Conservation (phyloP, 331 rosid genomes). For the Dryas integrifolia region DNA sequence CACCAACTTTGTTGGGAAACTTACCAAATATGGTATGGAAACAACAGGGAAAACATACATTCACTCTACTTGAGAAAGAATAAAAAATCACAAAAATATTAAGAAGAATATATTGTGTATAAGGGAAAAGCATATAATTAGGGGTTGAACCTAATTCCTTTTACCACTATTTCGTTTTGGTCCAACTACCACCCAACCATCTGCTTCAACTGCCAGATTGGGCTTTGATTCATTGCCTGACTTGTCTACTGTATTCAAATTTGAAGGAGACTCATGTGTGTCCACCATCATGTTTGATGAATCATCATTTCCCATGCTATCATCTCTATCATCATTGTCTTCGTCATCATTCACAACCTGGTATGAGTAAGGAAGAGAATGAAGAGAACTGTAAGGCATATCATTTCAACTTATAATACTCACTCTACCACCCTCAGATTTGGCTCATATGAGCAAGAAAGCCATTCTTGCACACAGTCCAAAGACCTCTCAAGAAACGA, state of each 20-base stretch:
- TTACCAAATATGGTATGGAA: not conserved
- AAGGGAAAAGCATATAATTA: not conserved
- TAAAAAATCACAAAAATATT: not conserved
- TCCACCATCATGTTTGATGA: conserved; percentile 41
- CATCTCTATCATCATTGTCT: not conserved
- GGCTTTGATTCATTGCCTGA: conserved; percentile 31
- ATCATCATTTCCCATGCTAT: conserved; percentile 15
- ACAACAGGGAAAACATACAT: not conserved
- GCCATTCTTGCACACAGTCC: not conserved
- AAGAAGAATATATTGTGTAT: not conserved
- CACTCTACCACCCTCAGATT: not conserved
- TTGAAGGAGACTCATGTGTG: conserved; percentile 28
- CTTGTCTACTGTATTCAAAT: conserved; percentile 23
- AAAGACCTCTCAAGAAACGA: not conserved
- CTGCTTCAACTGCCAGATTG: conserved; percentile 35
- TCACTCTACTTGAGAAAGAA: not conserved
- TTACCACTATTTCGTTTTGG: conserved; percentile 3
- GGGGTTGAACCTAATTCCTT: not conserved
- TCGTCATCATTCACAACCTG: conserved; percentile 30
- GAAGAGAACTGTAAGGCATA: not conserved
- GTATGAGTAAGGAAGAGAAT: conserved; percentile 6
- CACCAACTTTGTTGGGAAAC: too few species aligned
- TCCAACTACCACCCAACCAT: conserved; percentile 65
- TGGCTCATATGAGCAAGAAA: not conserved
- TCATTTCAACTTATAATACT: not conserved